These are phyloP conservation scores for Hyphopichia burtonii DNA, from an alignment of 1,139 yeast genomes.

Conservation along the genomic window DNA sequence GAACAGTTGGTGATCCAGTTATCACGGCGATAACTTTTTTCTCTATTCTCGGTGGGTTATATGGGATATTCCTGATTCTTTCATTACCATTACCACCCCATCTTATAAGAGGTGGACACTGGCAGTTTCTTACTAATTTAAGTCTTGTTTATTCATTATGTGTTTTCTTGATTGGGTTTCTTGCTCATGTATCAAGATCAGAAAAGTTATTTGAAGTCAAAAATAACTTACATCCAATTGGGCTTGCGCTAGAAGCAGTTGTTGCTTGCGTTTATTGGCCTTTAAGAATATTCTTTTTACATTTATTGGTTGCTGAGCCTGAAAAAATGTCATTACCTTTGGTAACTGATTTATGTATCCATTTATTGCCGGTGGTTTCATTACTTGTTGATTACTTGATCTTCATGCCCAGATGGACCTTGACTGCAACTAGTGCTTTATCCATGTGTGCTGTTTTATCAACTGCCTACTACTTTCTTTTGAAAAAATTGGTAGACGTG, in stretches of 20 bases:
- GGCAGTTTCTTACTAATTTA: slow-evolving; percentile 67
- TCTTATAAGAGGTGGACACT: slow-evolving; percentile 56
- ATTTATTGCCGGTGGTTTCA: slow-evolving; percentile 55
- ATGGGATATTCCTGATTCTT: slow-evolving; percentile 24
- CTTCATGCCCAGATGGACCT: slow-evolving; percentile 51
- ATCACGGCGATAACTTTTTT: slow-evolving; percentile 17
- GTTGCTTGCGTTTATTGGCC: slow-evolving; percentile 70
- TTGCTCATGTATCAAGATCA: slow-evolving; percentile 34
- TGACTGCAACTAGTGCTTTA: slow-evolving; percentile 39
- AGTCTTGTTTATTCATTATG: slow-evolving; percentile 43
- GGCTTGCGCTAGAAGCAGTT: slow-evolving; percentile 55
- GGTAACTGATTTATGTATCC: slow-evolving; percentile 55
- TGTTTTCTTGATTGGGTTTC: slow-evolving; percentile 40
- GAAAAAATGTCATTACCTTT: slow-evolving; percentile 38
- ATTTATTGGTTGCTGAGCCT: slow-evolving; percentile 37
- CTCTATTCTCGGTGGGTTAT: slow-evolving; percentile 30
- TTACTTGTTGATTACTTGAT: slow-evolving; percentile 54
- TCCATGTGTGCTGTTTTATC: slow-evolving; percentile 38
- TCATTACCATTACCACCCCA: slow-evolving; percentile 42
- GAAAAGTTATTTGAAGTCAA: slow-evolving; percentile 26
- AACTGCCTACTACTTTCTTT: slow-evolving; percentile 51
- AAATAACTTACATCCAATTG: slow-evolving; percentile 47
- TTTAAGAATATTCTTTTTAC: slow-evolving; percentile 49
- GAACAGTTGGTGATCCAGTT: slow-evolving; percentile 1
- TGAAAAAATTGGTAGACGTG: slow-evolving; percentile 48